Evolutionary conservation across 805 yeast genomes (phyloP).

Genomic region (Jamesozyma lodderae): DNA sequence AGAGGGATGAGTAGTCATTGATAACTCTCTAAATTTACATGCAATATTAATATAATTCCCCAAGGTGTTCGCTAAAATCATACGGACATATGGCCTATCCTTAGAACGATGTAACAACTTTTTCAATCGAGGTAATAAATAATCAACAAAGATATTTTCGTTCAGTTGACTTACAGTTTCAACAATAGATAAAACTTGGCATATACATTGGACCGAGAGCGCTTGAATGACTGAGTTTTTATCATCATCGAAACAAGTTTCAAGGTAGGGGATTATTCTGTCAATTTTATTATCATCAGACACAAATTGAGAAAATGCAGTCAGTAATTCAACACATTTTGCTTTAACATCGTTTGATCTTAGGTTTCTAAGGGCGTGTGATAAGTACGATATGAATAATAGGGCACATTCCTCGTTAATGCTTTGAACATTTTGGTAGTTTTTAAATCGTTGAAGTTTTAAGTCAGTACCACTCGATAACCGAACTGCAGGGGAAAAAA

Average conservation of each 20-base stretch:
- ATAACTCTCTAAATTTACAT: slow-evolving; percentile 52
- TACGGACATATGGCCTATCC: slow-evolving; percentile 41
- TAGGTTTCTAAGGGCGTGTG: slow-evolving; percentile 21
- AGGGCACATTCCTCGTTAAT: slow-evolving; percentile 23
- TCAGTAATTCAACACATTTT: slow-evolving; percentile 65
- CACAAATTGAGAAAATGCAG: slow-evolving; percentile 66
- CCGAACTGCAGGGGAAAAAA: background rate
- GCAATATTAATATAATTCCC: slow-evolving; percentile 66
- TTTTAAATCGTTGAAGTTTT: background rate
- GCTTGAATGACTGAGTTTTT: slow-evolving; percentile 55
- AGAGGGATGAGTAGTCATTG: slow-evolving; percentile 23
- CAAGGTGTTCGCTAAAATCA: slow-evolving; percentile 62
- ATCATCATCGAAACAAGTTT: slow-evolving; percentile 59
- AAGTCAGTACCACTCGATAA: background rate
- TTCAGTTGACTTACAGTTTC: slow-evolving; percentile 65
- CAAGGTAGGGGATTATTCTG: slow-evolving; percentile 71
- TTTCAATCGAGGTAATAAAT: slow-evolving; percentile 61
- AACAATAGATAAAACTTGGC: slow-evolving; percentile 60
- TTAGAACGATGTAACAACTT: slow-evolving; percentile 34
- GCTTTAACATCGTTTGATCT: slow-evolving; percentile 12
- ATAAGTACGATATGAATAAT: slow-evolving; percentile 20
- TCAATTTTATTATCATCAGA: slow-evolving; percentile 82
- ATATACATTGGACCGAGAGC: slow-evolving; percentile 52
- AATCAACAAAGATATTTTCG: slow-evolving; percentile 70
- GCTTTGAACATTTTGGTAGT: slow-evolving; percentile 2